These are phyloP conservation scores for Simmondsia chinensis DNA, from an alignment of 148 eudicot genomes.

Conservation along the genomic window DNA sequence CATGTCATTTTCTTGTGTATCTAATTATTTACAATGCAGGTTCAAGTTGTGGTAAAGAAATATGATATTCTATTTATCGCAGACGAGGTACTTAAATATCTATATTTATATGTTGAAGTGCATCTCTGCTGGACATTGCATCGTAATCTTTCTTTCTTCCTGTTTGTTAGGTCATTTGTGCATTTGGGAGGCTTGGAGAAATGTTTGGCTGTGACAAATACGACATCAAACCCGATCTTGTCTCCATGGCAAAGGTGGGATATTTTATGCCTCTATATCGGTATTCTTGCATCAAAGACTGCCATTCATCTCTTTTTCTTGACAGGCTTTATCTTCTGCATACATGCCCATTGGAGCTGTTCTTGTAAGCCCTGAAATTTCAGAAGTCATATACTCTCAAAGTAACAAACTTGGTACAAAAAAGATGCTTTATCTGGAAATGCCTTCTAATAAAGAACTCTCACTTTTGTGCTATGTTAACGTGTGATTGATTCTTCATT, in stretches of 20 bases:
- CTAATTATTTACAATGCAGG: constrained; percentile 31
- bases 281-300: not conserved
- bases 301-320: constrained; percentile 2
- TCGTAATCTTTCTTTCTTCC: not conserved
- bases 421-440: not conserved
- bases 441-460: no score
- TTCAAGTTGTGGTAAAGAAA: constrained; percentile 88
- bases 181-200: constrained; percentile 95
- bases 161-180: constrained; percentile 63
- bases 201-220: constrained; percentile 93
- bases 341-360: constrained; percentile 98
- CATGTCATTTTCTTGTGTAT: no score
- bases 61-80: constrained; percentile 91
- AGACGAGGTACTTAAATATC: constrained; percentile 78
- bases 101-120: constrained; percentile 1
- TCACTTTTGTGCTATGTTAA: no score
- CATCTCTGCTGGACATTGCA: not conserved
- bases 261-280: not conserved
- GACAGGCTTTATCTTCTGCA: constrained; percentile 89
- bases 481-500: no score
- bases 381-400: constrained; percentile 77
- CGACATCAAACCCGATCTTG: constrained; percentile 92
- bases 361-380: constrained; percentile 76
- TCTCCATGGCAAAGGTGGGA: constrained; percentile 79
- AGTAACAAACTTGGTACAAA: constrained; percentile 86